A percentile compares a stretch with the other conserved stretches of the same genome.
Conservation (phyloP, 768 basidiomycete species). For the Xerocomellus intermedius region DNA sequence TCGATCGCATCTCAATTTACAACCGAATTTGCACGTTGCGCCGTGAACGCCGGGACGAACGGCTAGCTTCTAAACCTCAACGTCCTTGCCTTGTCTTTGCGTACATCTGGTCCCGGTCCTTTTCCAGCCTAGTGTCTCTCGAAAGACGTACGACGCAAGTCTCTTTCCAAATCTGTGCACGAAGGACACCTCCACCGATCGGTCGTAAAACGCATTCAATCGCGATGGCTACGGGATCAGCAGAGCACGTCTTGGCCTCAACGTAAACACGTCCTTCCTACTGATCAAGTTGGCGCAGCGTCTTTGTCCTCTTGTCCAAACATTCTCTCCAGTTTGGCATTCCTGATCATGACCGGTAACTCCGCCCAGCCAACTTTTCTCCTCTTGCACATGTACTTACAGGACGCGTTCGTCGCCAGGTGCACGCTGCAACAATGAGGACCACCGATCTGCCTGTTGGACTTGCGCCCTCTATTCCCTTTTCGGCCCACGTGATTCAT, state of each 20-base stretch:
- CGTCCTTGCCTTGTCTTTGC: slow-evolving; percentile 3
- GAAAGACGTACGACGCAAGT: slow-evolving; percentile 1
- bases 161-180: slow-evolving; percentile 7
- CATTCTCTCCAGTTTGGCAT: background rate
- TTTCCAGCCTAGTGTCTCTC: background rate
- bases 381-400: background rate
- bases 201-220: slow-evolving; percentile 4
- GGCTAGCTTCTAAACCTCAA: slow-evolving; percentile 12
- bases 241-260: background rate
- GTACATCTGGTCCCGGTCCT: background rate
- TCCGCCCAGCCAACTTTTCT: background rate
- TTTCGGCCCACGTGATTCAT: slow-evolving; percentile 2
- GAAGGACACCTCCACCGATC: background rate
- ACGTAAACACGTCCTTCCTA: background rate
- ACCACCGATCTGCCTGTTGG: slow-evolving; percentile 6
- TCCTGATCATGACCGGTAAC: background rate
- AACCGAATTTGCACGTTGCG: background rate
- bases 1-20: slow-evolving; percentile 7
- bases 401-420: background rate
- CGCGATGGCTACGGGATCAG: slow-evolving; percentile 17
- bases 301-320: background rate
- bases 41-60: background rate
- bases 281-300: background rate
- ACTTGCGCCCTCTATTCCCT: slow-evolving; percentile 1
- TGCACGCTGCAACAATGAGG: slow-evolving; percentile 20